These are phyloP conservation scores for Zychaea mexicana DNA, from an alignment of 371 early-diverging fungal species.

Conservation along the genomic window DNA sequence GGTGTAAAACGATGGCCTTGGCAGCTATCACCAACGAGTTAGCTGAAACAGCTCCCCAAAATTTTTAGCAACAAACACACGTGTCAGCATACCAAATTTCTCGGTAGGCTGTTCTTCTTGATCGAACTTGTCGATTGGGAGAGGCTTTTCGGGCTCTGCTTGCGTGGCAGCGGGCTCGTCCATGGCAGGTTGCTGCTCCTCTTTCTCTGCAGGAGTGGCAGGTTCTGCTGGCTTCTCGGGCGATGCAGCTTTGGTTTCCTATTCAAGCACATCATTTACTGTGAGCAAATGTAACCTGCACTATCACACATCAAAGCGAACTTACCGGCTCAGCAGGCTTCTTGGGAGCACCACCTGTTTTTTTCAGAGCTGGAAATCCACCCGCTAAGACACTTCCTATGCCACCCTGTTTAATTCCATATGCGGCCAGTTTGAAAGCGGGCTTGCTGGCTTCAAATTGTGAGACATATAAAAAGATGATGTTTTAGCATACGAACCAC, in stretches of 20 bases:
- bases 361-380: constrained; percentile 46
- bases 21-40: constrained; percentile 5
- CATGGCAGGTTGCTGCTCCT: neutral
- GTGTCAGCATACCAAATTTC: constrained; percentile 9
- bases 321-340: constrained; percentile 12
- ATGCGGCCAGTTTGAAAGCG: constrained; percentile 63
- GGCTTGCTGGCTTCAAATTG: constrained; percentile 15
- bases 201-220: neutral
- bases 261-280: too few species aligned
- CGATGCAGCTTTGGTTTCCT: constrained; percentile 13
- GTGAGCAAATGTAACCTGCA: too few species aligned
- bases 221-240: constrained; percentile 8
- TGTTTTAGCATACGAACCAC: neutral
- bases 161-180: constrained; percentile 1
- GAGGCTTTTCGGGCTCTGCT: neutral
- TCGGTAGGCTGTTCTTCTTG: constrained; percentile 12
- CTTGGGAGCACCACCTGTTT: constrained; percentile 26
- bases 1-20: constrained; percentile 59
- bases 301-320: neutral
- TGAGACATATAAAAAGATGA: neutral
- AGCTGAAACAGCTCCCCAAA: too few species aligned
- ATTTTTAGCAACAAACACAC: neutral
- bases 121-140: neutral
- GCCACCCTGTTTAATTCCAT: constrained; percentile 86
- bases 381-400: constrained; percentile 79